Base-by-base conservation (phyloP, 2,329 filamentous ascomycete species). In the Trichoderma guizhouense region DNA sequence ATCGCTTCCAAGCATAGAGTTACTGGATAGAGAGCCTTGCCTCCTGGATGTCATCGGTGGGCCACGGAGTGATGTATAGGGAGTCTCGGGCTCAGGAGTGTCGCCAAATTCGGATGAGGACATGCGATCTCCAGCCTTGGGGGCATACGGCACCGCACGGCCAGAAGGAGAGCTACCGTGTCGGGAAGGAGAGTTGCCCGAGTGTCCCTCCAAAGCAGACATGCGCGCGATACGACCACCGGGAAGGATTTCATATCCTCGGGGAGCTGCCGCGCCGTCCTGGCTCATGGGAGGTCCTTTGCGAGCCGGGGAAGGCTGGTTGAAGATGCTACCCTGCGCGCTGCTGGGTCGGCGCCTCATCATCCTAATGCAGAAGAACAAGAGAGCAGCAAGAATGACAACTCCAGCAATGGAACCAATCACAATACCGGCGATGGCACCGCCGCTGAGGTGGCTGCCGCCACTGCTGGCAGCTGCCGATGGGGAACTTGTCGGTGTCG, bases 191-290 rank as follows among this genome's bases (percentile, higher is more conserved):
- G 89, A 89, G 26, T 90, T 87, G 72, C 87, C 89, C 1, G 90
- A 89, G 69, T 91, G 89, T 6, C 90, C 91, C 82, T 98, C 95
- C 67, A 99, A 83, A 39, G 96, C 96, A 51, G 95, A 95, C 96
- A 99, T 98, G 71, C 96, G 91, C 51, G 96, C 93, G 72, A 99
- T 96, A 73, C 96, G 91, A 34, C 94, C 94, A 57, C 94, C 95
- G 7, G 94, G 93, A 12, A 97, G 86, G 18, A 94, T 88, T 76
- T 94, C 92, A 74, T 93, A 92, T 53, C 89, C 91, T 75, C 85
- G 83, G 3, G 85, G 82, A 2, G 82, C 78, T 5, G 74, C 73
- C 26, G 65, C 75, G 68, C 78, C 79, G 39, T 77, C 76, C 74
- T 86, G 85, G 8, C 81, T 75, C 75, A 84, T 82, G 8, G 80